Percentiles rank a stretch among this genome's conserved stretches.
Conservation (phyloP, 306 rosid species). For the Rosa lucieae region DNA sequence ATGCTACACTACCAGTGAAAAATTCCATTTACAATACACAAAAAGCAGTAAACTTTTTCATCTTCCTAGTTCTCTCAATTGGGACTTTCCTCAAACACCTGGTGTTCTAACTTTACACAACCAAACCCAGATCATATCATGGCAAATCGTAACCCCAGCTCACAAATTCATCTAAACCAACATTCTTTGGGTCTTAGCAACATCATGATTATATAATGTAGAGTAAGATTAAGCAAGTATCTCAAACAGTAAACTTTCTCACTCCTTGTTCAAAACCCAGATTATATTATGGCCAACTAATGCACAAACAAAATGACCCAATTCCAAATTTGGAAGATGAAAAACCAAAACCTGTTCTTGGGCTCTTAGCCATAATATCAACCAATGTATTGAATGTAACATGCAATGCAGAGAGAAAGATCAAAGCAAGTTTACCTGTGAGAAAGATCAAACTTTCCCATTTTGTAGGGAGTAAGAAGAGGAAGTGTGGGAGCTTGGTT, state of each 20-base stretch:
- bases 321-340: not conserved
- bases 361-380: not conserved
- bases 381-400: no score
- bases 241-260: no score
- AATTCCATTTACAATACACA: not conserved
- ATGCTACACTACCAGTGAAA: not conserved
- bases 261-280: no score
- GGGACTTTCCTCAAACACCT: not conserved
- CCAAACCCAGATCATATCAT: not conserved
- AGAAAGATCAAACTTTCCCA: constrained; percentile 50
- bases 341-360: not conserved
- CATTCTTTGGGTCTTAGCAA: not conserved
- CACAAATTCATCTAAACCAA: not conserved
- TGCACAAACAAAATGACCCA: not conserved
- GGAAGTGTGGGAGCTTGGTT: constrained; percentile 24
- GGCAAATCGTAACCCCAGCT: not conserved
- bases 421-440: constrained; percentile 34
- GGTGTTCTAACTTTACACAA: not conserved
- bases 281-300: not conserved
- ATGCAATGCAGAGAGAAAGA: not conserved
- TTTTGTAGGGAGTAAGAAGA: constrained; percentile 46
- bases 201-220: not conserved
- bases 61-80: not conserved
- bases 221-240: not conserved
- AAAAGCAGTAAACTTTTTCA: not conserved